Evolutionary conservation across 176 grass and related monocot genomes (phyloP).

Genomic region (Poa annua): DNA sequence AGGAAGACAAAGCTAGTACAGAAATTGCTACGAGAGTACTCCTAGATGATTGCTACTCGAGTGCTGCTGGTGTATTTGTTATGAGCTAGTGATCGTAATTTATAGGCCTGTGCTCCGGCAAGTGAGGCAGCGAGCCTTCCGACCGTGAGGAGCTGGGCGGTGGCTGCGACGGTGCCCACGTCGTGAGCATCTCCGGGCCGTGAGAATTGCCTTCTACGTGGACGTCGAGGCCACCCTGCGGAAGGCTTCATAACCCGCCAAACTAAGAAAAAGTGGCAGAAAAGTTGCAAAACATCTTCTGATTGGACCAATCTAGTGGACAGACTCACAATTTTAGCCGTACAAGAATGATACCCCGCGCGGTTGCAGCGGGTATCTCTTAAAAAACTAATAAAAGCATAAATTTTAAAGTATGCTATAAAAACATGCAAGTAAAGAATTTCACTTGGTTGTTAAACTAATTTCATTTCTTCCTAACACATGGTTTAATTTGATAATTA

Average conservation of each 20-base stretch:
- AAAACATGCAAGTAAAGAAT: too few relatives aligned
- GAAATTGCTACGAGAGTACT: background rate
- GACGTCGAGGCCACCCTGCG: background rate
- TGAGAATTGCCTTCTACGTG: conserved; percentile 4
- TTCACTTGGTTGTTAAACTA: too few relatives aligned
- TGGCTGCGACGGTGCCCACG: conserved; percentile 17
- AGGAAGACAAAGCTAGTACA: background rate
- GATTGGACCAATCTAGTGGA: too few relatives aligned
- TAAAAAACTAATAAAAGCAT: too few relatives aligned
- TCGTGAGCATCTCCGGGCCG: background rate
- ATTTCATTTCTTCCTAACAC: too few relatives aligned
- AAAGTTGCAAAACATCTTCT: background rate
- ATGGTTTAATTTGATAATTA: too few relatives aligned
- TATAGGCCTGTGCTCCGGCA: background rate
- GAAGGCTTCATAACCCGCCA: background rate
- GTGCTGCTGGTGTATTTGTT: background rate
- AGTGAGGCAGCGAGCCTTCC: background rate
- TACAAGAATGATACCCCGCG: too few relatives aligned
- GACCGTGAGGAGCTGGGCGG: background rate
- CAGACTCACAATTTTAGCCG: too few relatives aligned
- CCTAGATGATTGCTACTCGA: too few relatives aligned
- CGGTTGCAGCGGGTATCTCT: too few relatives aligned
- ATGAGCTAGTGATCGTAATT: background rate
- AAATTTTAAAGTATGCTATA: too few relatives aligned
- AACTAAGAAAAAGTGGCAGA: background rate